Percentiles rank a stretch among this genome's conserved stretches.
Evolutionary conservation across 2,329 filamentous ascomycete genomes (phyloP).

Genomic region (Cercospora sp.): DNA sequence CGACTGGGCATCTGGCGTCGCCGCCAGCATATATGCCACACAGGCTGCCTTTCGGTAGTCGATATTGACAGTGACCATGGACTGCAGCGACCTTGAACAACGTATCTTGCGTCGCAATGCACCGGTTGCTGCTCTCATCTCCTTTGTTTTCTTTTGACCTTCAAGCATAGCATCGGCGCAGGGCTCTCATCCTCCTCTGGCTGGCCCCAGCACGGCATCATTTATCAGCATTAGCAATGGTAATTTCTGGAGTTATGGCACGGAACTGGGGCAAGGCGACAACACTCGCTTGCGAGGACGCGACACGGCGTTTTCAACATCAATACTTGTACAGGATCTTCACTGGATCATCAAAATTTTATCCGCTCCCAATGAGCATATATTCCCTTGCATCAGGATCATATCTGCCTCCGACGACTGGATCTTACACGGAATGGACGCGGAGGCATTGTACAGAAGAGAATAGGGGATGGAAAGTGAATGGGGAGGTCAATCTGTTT

Average conservation of each 20-base stretch:
- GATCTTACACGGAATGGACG: neutral
- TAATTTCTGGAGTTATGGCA: slow-evolving; percentile 10
- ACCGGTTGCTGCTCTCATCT: slow-evolving; percentile 14
- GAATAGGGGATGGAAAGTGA: slow-evolving; percentile 3
- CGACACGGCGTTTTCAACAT: slow-evolving; percentile 12
- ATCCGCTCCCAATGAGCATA: slow-evolving; percentile 8
- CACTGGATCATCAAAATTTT: slow-evolving; percentile 19
- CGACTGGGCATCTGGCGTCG: slow-evolving; percentile 83
- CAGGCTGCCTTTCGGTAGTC: slow-evolving; percentile 50
- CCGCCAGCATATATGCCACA: slow-evolving; percentile 77
- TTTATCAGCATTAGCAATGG: slow-evolving; percentile 8
- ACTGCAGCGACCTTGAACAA: neutral
- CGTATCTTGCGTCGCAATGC: slow-evolving; percentile 10
- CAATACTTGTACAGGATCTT: slow-evolving; percentile 25
- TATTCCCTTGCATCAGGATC: slow-evolving; percentile 10
- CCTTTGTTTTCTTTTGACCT: slow-evolving; percentile 23
- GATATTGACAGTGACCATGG: slow-evolving; percentile 12
- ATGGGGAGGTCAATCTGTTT: slow-evolving; percentile 19
- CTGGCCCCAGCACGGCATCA: slow-evolving; percentile 22
- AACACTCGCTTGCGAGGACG: slow-evolving; percentile 18
- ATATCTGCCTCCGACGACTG: neutral
- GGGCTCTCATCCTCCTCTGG: slow-evolving; percentile 16
- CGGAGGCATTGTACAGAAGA: slow-evolving; percentile 21
- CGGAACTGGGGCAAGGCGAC: slow-evolving; percentile 4
- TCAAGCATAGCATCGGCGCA: slow-evolving; percentile 24